Evolutionary conservation across 805 yeast species (phyloP), one percentile per base, ranked within the genome.

Genomic region (Saccharomycopsis sp.): DNA sequence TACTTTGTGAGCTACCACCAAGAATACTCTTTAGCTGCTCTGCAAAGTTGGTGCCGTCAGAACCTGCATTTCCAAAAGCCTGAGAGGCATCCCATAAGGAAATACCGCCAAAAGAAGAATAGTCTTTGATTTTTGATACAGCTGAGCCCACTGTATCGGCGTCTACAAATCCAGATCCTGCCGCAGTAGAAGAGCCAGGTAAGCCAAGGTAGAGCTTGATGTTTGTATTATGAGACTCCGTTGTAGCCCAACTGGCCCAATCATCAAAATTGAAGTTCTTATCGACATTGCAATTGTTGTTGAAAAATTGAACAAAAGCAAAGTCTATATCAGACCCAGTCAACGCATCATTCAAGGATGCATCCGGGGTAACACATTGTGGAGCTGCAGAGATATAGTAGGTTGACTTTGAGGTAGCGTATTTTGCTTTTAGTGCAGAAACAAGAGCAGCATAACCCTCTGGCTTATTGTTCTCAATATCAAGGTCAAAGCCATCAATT

Each of bases 401-500:
- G 23, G 65, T 61, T 67, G 79, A 82, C 51, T 80, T 71, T n/a
- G 75, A 63, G 24, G 47, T 65, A n/a, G 66, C 56, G 21, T 66
- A 68, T 16, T 50, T 50, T 23, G 58, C 46, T 63, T 81, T 73
- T 61, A 72, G 59, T 40, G 63, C 62, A 51, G 63, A 64, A 14
- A 75, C 80, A 58, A 80, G 71, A 2, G 81, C 81, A 53, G 76
- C 76, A 60, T 76, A 79, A 47, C 88, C 89, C n/a, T 73, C 70
- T 55, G 70, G 68, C 51, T 68, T 62, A 58, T 71, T 71, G 67
- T 75, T 74, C 71, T 92, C 98, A 64, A 88, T 82, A 71, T 92
- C 98, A 62, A 91, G 84, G 70, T 92, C 98, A 68, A 91, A 91
- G 23, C 98, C 98, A 70, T 92, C 97, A 51, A 92, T 44, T 29